Evolutionary conservation across 257 asterid species (phyloP).

Genomic region (Primulina huaijiensis): DNA sequence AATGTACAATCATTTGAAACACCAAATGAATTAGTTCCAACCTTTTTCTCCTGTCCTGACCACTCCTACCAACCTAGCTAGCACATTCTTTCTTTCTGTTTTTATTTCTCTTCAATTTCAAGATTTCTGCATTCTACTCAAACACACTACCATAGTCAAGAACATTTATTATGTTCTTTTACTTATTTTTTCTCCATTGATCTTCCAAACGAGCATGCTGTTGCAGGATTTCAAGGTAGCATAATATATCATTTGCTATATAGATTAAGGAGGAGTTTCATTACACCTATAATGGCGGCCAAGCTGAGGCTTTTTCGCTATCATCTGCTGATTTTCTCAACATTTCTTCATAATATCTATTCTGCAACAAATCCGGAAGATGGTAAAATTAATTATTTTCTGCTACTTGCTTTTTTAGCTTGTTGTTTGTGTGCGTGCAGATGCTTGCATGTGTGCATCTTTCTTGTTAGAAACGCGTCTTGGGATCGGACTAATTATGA

Average conservation of each 20-base stretch:
- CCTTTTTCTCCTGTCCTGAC: neutral
- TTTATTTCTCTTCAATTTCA: neutral
- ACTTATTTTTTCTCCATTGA: constrained; percentile 13
- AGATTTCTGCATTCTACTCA: neutral
- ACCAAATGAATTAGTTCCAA: constrained; percentile 9
- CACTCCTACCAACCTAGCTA: neutral
- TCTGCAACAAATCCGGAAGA: constrained; percentile 43
- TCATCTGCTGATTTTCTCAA: constrained; percentile 25
- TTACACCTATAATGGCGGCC: constrained; percentile 38
- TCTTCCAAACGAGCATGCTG: neutral
- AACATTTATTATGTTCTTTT: neutral
- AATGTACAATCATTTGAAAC: constrained; percentile 30
- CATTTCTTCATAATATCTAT: constrained; percentile 3
- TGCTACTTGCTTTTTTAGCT: constrained; percentile 2
- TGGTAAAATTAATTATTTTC: constrained; percentile 26
- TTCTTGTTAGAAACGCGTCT: neutral
- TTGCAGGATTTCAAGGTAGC: neutral
- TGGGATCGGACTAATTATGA: neutral
- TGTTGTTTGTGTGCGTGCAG: neutral
- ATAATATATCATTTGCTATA: neutral
- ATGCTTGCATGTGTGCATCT: neutral
- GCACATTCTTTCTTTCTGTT: constrained; percentile 4
- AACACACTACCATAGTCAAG: neutral
- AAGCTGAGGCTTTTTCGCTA: constrained; percentile 30
- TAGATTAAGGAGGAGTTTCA: constrained; percentile 3